These are phyloP conservation scores for Limonium bicolor DNA, from an alignment of 148 eudicot species.

Conservation along the genomic window DNA sequence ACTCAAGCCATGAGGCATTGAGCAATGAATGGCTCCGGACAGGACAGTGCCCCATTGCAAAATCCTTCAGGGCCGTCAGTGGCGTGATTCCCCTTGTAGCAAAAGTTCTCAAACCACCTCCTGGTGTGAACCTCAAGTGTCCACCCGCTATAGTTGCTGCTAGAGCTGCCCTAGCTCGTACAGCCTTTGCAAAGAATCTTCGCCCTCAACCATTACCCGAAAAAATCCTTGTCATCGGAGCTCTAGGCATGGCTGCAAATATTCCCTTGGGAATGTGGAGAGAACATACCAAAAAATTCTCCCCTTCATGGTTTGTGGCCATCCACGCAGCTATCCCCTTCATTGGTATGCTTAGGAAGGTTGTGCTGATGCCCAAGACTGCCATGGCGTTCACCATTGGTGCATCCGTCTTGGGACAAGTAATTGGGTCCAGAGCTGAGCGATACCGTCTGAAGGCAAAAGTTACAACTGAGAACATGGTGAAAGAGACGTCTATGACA, in stretches of 20 bases:
- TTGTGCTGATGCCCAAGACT: slow-evolving; percentile 78
- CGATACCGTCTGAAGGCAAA: slow-evolving; percentile 51
- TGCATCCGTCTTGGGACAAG: slow-evolving; percentile 86
- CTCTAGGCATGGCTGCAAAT: slow-evolving; percentile 84
- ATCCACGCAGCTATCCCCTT: slow-evolving; percentile 97
- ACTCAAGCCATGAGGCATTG: slow-evolving; percentile 66
- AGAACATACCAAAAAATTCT: slow-evolving; percentile 86
- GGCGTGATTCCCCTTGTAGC: slow-evolving; percentile 82
- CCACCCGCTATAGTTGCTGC: slow-evolving; percentile 86
- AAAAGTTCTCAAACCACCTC: slow-evolving; percentile 71
- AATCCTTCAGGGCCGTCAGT: slow-evolving; percentile 80
- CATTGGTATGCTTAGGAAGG: slow-evolving; percentile 82
- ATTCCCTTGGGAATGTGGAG: slow-evolving; percentile 91
- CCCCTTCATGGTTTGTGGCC: slow-evolving; percentile 93
- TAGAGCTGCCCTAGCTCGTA: slow-evolving; percentile 63
- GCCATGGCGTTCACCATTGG: slow-evolving; percentile 97
- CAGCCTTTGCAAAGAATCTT: slow-evolving; percentile 76
- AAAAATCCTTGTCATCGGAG: slow-evolving; percentile 69
- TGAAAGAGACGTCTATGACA: slow-evolving; percentile 11
- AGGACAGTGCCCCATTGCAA: slow-evolving; percentile 90
- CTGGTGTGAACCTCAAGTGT: slow-evolving; percentile 60
- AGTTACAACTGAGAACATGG: slow-evolving; percentile 16
- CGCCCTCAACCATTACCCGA: slow-evolving; percentile 83
- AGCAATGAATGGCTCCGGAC: slow-evolving; percentile 77
- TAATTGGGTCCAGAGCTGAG: slow-evolving; percentile 94